These are phyloP conservation scores for Colletotrichum graminicola DNA, from an alignment of 2,329 filamentous ascomycete genomes.

Conservation along the genomic window DNA sequence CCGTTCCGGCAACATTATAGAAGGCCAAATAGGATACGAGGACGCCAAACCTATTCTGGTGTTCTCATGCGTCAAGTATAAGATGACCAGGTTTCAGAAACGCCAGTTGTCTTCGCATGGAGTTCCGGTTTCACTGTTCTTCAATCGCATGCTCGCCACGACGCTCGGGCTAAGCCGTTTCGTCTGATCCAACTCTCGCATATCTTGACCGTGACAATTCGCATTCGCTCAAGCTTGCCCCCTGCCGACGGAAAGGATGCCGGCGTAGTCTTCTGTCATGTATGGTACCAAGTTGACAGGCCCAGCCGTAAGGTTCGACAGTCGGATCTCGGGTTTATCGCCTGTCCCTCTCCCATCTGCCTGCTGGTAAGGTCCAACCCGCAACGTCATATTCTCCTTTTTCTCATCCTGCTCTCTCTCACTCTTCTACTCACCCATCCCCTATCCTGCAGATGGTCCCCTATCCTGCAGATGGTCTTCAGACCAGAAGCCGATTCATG, in stretches of 20 bases:
- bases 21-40: slow-evolving; percentile 7
- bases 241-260: slow-evolving; percentile 15
- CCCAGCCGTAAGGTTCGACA: slow-evolving; percentile 26
- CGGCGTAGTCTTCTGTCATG: not conserved
- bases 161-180: slow-evolving; percentile 34
- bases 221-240: slow-evolving; percentile 27
- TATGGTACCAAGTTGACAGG: slow-evolving; percentile 18
- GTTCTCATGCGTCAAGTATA: slow-evolving; percentile 20
- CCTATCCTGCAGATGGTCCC: not conserved
- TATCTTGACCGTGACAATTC: slow-evolving; percentile 30
- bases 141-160: not conserved
- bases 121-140: slow-evolving; percentile 39
- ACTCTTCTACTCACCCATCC: not conserved
- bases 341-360: not conserved
- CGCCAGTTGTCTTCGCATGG: slow-evolving; percentile 36
- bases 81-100: slow-evolving; percentile 37
- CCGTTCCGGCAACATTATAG: slow-evolving; percentile 26
- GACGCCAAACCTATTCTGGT: slow-evolving; percentile 21
- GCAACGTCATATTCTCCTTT: slow-evolving; percentile 19
- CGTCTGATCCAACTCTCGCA: slow-evolving; percentile 27
- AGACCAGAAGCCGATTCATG: slow-evolving; percentile 7
- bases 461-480: not conserved
- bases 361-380: slow-evolving; percentile 21
- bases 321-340: slow-evolving; percentile 5
- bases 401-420: not conserved